phyloP scores from a whole-genome alignment of 805 yeast genomes.

The Saccharomycopsis olivae region DNA sequence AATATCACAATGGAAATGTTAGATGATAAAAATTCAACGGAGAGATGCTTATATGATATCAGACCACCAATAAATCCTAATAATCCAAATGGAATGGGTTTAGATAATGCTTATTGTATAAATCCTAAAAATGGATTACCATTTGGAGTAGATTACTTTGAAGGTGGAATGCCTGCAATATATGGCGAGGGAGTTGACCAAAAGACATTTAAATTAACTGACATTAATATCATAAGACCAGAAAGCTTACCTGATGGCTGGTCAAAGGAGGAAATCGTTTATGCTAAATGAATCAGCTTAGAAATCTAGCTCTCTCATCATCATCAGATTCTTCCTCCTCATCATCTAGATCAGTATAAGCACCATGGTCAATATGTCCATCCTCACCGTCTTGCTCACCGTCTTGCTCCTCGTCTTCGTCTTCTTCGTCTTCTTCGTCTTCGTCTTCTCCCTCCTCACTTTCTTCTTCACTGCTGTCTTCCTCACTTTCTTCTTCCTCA shows the following conservation, averaged over 20 bases:
- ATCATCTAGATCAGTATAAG: no score
- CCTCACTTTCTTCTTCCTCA: slow-evolving; percentile 3
- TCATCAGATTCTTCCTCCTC: neutral
- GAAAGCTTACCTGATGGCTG: slow-evolving; percentile 6
- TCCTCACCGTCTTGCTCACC: slow-evolving; percentile 1
- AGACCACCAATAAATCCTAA: slow-evolving; percentile 13
- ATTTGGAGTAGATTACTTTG: slow-evolving; percentile 8
- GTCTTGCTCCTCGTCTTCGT: slow-evolving; percentile 1
- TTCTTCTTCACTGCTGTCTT: neutral
- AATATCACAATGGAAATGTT: slow-evolving; percentile 1
- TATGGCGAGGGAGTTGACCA: neutral
- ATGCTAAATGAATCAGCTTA: neutral
- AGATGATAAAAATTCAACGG: slow-evolving; percentile 1
- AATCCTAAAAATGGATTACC: slow-evolving; percentile 8
- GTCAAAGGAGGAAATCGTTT: neutral
- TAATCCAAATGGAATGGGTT: slow-evolving; percentile 11
- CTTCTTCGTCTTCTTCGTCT: slow-evolving; percentile 4
- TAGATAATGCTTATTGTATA: slow-evolving; percentile 14
- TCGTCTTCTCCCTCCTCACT: neutral
- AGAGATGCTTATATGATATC: slow-evolving; percentile 8
- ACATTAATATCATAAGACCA: slow-evolving; percentile 1
- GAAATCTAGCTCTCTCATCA: neutral
- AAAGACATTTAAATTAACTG: neutral
- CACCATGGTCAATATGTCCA: no score
- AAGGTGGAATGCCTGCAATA: slow-evolving; percentile 8